phyloP scores from a whole-genome alignment of 1,139 yeast genomes.

The Torulaspora globosa region DNA sequence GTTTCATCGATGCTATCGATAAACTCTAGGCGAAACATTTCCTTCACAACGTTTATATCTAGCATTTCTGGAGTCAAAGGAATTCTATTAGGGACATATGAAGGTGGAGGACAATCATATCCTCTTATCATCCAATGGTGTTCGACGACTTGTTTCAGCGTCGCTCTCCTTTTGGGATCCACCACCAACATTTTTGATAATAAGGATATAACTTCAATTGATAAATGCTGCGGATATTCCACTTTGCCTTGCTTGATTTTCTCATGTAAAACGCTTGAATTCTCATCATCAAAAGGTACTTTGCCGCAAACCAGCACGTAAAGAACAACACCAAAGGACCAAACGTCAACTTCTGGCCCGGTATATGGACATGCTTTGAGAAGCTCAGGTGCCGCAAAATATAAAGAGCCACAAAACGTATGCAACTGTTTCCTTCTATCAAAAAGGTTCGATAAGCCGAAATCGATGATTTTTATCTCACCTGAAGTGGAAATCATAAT shows the following conservation, averaged over 20 bases:
- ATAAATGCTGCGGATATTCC: constrained; percentile 81
- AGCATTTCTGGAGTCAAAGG: constrained; percentile 67
- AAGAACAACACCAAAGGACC: constrained; percentile 97
- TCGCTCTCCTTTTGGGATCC: constrained; percentile 76
- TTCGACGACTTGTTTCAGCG: constrained; percentile 68
- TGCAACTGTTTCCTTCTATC: constrained; percentile 68
- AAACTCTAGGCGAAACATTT: constrained; percentile 76
- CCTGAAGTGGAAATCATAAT: constrained; percentile 92
- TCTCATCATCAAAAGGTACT: constrained; percentile 96
- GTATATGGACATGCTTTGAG: constrained; percentile 86
- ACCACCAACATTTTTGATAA: constrained; percentile 89
- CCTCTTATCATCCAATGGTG: constrained; percentile 98
- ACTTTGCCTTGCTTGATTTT: constrained; percentile 90
- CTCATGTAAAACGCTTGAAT: constrained; percentile 87
- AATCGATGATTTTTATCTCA: constrained; percentile 91
- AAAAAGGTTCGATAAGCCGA: constrained; percentile 87
- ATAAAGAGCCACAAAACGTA: constrained; percentile 95
- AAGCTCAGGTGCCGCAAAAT: constrained; percentile 97
- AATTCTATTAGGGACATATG: constrained; percentile 67
- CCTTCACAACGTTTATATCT: constrained; percentile 63
- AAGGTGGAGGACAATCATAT: constrained; percentile 67
- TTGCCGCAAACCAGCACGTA: constrained; percentile 95
- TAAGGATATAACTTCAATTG: constrained; percentile 78
- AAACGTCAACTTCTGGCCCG: constrained; percentile 97
- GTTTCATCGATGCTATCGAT: constrained; percentile 63